Evolutionary conservation across 805 yeast species (phyloP).

Genomic region (Kregervanrija fluxuum): DNA sequence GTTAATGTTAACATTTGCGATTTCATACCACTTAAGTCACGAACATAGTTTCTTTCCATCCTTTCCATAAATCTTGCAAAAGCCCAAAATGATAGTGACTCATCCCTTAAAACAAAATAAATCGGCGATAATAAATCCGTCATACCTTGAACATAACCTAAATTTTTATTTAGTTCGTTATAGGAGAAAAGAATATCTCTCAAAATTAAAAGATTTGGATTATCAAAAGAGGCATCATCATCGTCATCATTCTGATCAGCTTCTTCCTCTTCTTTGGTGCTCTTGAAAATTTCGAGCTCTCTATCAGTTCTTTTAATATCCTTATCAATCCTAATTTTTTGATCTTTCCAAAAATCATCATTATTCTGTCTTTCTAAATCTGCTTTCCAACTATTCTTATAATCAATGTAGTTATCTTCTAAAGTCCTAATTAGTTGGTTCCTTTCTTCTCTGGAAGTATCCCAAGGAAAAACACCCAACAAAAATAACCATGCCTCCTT

Average conservation of each 20-base stretch:
- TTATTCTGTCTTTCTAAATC: slow-evolving; percentile 41
- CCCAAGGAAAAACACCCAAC: slow-evolving; percentile 85
- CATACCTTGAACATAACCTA: slow-evolving; percentile 99
- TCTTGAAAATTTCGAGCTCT: slow-evolving; percentile 53
- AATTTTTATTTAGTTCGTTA: slow-evolving; percentile 71
- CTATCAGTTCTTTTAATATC: slow-evolving; percentile 92
- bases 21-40: slow-evolving; percentile 92
- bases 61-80: slow-evolving; percentile 83
- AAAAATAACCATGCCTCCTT: slow-evolving; percentile 81
- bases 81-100: slow-evolving; percentile 79
- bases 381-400: slow-evolving; percentile 68
- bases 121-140: slow-evolving; percentile 85
- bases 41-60: slow-evolving; percentile 89
- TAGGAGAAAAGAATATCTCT: slow-evolving; percentile 79
- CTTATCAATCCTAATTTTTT: slow-evolving; percentile 81
- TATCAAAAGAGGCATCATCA: slow-evolving; percentile 58
- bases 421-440: slow-evolving; percentile 48
- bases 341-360: slow-evolving; percentile 81
- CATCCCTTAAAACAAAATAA: slow-evolving; percentile 61
- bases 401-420: slow-evolving; percentile 40
- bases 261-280: slow-evolving; percentile 22
- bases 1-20: slow-evolving; percentile 78
- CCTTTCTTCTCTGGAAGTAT: slow-evolving; percentile 65
- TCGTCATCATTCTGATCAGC: slow-evolving; percentile 27
- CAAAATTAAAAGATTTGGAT: slow-evolving; percentile 66